A percentile compares a stretch with the other conserved stretches of the same genome.
These are phyloP conservation scores for Carex myosuroides DNA, from an alignment of 176 grass and related monocot genomes.

Conservation along the genomic window DNA sequence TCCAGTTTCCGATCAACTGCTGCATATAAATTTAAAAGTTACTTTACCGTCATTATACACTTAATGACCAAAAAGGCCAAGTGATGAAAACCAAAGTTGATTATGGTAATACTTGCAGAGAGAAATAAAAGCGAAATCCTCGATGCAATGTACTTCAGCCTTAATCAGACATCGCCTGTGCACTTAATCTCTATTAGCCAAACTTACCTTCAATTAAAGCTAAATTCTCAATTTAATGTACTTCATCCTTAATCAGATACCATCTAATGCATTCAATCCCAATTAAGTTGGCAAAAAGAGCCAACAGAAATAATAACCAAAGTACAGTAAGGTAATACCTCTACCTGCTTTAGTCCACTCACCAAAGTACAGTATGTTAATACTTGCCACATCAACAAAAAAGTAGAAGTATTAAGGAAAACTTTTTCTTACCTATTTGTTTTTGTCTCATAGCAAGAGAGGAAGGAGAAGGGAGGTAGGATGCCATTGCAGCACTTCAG, in stretches of 20 bases:
- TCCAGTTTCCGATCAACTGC: too few species aligned
- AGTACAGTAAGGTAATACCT: neutral
- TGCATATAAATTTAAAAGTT: too few species aligned
- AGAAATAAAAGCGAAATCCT: neutral
- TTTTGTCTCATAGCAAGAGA: neutral
- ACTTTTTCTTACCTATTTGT: neutral
- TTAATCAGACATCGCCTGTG: neutral
- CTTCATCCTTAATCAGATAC: too few species aligned
- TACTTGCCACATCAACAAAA: neutral
- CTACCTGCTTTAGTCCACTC: neutral
- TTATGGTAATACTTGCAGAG: neutral
- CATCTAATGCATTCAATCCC: too few species aligned
- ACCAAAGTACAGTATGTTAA: neutral
- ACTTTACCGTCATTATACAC: neutral
- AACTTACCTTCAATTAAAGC: neutral
- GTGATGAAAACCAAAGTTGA: neutral
- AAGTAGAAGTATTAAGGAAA: neutral
- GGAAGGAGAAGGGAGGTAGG: neutral
- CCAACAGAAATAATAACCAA: neutral
- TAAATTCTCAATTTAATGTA: too few species aligned
- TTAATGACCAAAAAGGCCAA: neutral
- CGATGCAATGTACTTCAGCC: neutral
- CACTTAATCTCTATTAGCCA: neutral
- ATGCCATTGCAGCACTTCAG: slow-evolving; percentile 35
- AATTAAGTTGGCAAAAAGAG: neutral